Evolutionary conservation across 805 yeast species (phyloP).

Genomic region (Ogataea ganodermae): DNA sequence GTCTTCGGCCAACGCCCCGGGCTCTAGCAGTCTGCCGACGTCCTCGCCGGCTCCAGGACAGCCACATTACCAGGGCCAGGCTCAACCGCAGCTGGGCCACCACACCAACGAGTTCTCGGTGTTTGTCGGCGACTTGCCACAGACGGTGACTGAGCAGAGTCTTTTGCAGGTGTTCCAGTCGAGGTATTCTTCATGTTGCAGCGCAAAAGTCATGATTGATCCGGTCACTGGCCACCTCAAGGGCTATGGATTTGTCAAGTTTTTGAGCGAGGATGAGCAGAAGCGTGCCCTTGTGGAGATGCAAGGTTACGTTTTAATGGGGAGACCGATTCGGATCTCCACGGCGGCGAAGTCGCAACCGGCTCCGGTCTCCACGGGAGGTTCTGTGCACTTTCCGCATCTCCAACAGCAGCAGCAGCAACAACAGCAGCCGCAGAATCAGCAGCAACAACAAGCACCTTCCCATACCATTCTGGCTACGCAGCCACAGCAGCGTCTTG

Average conservation of each 20-base stretch:
- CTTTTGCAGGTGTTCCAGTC: conserved; percentile 67
- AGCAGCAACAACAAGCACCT: conserved; percentile 18
- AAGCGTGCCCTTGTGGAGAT: conserved; percentile 73
- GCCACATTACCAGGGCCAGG: conserved; percentile 13
- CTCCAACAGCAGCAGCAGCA: conserved; percentile 10
- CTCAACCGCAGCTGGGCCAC: conserved; percentile 8
- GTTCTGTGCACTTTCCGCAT: conserved; percentile 1
- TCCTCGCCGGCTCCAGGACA: conserved; percentile 6
- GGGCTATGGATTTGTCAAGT: conserved; percentile 91
- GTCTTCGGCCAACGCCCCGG: conserved; percentile 53
- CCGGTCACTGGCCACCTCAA: conserved; percentile 67
- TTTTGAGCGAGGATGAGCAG: conserved; percentile 63
- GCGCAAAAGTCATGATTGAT: conserved; percentile 80
- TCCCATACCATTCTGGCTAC: conserved; percentile 9
- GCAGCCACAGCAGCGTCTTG: conserved; percentile 16
- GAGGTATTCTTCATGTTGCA: conserved; percentile 70
- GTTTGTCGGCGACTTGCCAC: conserved; percentile 83
- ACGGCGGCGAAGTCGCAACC: conserved; percentile 50
- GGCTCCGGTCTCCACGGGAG: conserved; percentile 4
- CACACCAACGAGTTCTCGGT: conserved; percentile 55
- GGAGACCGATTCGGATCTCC: conserved; percentile 76
- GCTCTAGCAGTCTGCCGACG: conserved; percentile 18
- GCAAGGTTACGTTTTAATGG: conserved; percentile 75
- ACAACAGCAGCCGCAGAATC: too few relatives aligned
- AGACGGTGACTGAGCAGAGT: conserved; percentile 67